Base-by-base conservation (phyloP, 2,329 filamentous ascomycete genomes). In the Alternaria novae-zelandiae region DNA sequence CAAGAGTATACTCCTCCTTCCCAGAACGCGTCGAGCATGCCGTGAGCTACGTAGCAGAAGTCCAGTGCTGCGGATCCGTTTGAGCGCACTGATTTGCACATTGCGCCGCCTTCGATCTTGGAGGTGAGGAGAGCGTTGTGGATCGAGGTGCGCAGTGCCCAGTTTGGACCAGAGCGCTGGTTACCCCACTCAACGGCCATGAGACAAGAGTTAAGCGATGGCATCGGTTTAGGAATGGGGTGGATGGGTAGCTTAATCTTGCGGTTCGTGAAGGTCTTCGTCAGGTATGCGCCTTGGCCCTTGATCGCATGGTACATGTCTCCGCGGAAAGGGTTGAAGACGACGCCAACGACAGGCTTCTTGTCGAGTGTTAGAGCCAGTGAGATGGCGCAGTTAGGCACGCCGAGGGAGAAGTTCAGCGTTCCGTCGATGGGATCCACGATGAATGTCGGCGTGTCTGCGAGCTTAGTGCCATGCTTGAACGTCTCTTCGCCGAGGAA, bases 351-450 rank as follows among this genome's bases (percentile, higher is more conserved):
- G 4, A 80, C 67, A 2, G 79, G 68, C 61, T 74, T 74, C 63
- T 76, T 77, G 13, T 73, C 68, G 12, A 81, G 17, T 0, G 74
- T 74, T 0, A 81, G 55, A 0, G 74, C 78, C 28, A 81, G 62
- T 0, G 75, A 79, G 45, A 80, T 69, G 8, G 74, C 76, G n/a
- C 67, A 73, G 61, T 81, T 79, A 5, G 74, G 76, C 15, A 80
- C 77, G 12, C 78, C 77, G 49, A 77, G 75, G 8, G 75, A 78
- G 69, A 81, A 81, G 67, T 81, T 81, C 2, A 80, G 71, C 0
- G 79, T 81, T 1, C 79, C 79, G 47, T 81, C 79, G 30, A 81
- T 79, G 6, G 79, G 79, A 43, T 81, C 79, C 30, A 73, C 75
- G 7, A 81, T 69, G 55, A 81, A 79, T 1, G 79, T 80, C 1